These are phyloP conservation scores for Arthrobotrys conoides DNA, from an alignment of 2,329 filamentous ascomycete genomes.

Conservation along the genomic window DNA sequence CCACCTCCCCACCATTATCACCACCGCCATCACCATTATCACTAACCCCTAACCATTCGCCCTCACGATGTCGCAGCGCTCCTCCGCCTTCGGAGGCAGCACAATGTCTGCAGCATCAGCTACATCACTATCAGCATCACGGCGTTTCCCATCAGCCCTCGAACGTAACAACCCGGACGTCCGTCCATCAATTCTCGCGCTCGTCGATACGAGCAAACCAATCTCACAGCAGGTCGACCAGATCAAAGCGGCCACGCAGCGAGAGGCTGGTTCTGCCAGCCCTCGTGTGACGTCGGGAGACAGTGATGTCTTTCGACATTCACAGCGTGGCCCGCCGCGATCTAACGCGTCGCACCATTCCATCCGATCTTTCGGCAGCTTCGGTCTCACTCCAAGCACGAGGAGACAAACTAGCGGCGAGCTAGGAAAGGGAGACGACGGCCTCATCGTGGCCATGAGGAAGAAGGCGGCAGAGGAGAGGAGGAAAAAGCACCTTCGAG, in stretches of 20 bases:
- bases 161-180: slow-evolving; percentile 57
- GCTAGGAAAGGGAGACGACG: slow-evolving; percentile 50
- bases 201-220: slow-evolving; percentile 49
- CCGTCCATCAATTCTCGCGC: slow-evolving; percentile 43
- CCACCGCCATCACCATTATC: not conserved
- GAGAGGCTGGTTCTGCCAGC: slow-evolving; percentile 12
- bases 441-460: slow-evolving; percentile 45
- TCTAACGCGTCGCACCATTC: slow-evolving; percentile 52
- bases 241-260: slow-evolving; percentile 48
- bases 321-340: slow-evolving; percentile 24
- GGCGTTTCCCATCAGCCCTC: slow-evolving; percentile 35
- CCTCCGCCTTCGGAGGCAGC: slow-evolving; percentile 31
- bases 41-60: not conserved
- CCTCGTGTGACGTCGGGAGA: slow-evolving; percentile 3
- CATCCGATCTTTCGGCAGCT: slow-evolving; percentile 39
- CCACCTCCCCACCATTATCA: slow-evolving; percentile 6
- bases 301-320: slow-evolving; percentile 29
- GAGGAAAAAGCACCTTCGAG: slow-evolving; percentile 30
- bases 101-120: slow-evolving; percentile 28
- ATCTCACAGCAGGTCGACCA: slow-evolving; percentile 45
- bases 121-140: not conserved
- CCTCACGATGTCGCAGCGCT: slow-evolving; percentile 27
- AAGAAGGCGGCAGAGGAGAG: slow-evolving; percentile 46
- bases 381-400: slow-evolving; percentile 21
- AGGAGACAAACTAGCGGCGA: slow-evolving; percentile 50